Evolutionary conservation across 306 rosid species (phyloP).

Genomic region (Begonia fuchsioides): DNA sequence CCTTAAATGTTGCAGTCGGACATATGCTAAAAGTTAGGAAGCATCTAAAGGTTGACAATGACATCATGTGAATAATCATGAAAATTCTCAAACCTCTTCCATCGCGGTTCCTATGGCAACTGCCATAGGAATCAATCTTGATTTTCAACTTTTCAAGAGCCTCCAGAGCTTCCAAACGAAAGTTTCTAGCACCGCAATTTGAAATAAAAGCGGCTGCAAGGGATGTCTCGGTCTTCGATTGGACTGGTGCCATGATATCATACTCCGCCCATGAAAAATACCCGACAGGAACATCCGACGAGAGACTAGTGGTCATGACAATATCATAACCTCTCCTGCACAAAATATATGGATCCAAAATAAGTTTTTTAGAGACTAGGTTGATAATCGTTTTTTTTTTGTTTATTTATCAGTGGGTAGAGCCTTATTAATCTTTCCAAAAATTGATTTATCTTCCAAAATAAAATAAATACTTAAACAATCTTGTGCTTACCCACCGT

Average conservation of each 20-base stretch:
- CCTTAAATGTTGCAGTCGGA: too few species aligned
- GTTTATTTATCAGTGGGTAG: too few species aligned
- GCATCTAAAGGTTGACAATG: too few species aligned
- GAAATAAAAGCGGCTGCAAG: constrained; percentile 98
- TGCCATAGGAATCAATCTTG: constrained; percentile 79
- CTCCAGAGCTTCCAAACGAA: constrained; percentile 91
- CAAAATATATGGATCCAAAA: neutral
- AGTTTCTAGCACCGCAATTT: constrained; percentile 90
- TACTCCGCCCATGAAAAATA: constrained; percentile 99
- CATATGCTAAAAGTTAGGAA: too few species aligned
- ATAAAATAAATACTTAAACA: constrained; percentile 1
- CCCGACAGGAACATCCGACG: constrained; percentile 97
- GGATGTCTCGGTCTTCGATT: constrained; percentile 69
- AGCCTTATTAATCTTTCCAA: too few species aligned
- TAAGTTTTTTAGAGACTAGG: neutral
- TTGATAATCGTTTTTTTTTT: too few species aligned
- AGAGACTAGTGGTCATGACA: constrained; percentile 95
- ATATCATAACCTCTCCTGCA: constrained; percentile 61
- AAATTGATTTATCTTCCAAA: too few species aligned
- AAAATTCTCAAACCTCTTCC: constrained; percentile 38
- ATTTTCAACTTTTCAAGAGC: constrained; percentile 55
- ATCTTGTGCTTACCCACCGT: constrained; percentile 98
- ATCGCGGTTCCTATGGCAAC: constrained; percentile 78
- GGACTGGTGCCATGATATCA: constrained; percentile 80
- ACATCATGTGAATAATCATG: too few species aligned